phyloP scores from a whole-genome alignment of 441 rosid genomes.

The Adansonia madagascariensis region DNA sequence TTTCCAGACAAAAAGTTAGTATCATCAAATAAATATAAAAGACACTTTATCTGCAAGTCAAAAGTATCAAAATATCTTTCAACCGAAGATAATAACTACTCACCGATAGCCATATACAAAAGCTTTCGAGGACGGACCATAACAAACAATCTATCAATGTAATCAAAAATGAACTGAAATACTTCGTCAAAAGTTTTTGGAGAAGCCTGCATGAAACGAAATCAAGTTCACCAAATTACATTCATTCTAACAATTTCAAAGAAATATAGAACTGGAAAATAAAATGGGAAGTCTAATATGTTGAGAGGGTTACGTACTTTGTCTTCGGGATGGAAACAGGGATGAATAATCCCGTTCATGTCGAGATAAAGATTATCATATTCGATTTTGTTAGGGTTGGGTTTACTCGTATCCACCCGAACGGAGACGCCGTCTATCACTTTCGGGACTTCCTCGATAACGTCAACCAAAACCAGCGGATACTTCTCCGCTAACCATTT shows the following conservation, averaged over 20 bases:
- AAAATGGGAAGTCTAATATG: background rate
- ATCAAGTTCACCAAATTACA: slow-evolving; percentile 15
- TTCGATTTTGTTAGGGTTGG: slow-evolving; percentile 70
- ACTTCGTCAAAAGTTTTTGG: slow-evolving; percentile 74
- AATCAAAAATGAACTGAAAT: slow-evolving; percentile 75
- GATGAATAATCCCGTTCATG: slow-evolving; percentile 81
- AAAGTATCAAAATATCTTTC: background rate
- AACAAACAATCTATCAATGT: slow-evolving; percentile 75
- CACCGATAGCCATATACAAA: slow-evolving; percentile 82
- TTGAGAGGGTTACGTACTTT: slow-evolving; percentile 40
- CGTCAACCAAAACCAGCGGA: slow-evolving; percentile 66
- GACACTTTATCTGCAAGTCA: background rate
- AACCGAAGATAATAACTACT: slow-evolving; percentile 29
- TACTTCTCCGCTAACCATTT: slow-evolving; percentile 84
- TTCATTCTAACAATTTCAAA: slow-evolving; percentile 10
- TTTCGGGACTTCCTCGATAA: slow-evolving; percentile 70
- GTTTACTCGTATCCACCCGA: slow-evolving; percentile 74
- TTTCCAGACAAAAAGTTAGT: slow-evolving; percentile 26
- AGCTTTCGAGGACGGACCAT: slow-evolving; percentile 86
- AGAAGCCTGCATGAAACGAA: slow-evolving; percentile 56
- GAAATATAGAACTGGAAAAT: background rate
- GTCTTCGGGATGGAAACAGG: slow-evolving; percentile 87
- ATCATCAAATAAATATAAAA: background rate
- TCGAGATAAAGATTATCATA: slow-evolving; percentile 82
- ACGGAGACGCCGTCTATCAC: slow-evolving; percentile 60